Evolutionary conservation across 2,329 filamentous ascomycete genomes (phyloP).

Genomic region (Gremmenia infestans): DNA sequence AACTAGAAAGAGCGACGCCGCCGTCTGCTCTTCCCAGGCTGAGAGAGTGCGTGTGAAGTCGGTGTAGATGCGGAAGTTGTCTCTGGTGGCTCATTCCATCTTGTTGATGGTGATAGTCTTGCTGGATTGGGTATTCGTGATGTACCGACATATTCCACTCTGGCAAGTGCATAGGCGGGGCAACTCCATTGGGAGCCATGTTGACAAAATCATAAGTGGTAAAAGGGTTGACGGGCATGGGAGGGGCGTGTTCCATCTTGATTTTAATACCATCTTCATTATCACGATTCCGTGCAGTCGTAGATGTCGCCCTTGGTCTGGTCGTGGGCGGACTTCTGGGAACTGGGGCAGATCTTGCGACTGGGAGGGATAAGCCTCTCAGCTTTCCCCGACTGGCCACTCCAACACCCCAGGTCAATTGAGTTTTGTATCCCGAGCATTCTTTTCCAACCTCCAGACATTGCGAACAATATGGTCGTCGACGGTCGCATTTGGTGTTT

Average conservation of each 20-base stretch:
- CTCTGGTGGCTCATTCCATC: slow-evolving; percentile 24
- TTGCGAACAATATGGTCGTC: slow-evolving; percentile 89
- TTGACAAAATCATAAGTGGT: slow-evolving; percentile 37
- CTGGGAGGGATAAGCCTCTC: slow-evolving; percentile 73
- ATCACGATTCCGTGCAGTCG: slow-evolving; percentile 18
- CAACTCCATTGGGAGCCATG: slow-evolving; percentile 31
- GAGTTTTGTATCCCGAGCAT: slow-evolving; percentile 94
- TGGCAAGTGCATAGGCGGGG: slow-evolving; percentile 25
- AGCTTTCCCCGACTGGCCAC: slow-evolving; percentile 95
- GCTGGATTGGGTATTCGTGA: slow-evolving; percentile 26
- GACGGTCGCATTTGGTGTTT: slow-evolving; percentile 80
- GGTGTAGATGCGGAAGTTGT: slow-evolving; percentile 47
- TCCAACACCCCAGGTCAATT: slow-evolving; percentile 92
- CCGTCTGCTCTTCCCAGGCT: slow-evolving; percentile 36
- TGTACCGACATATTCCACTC: slow-evolving; percentile 30
- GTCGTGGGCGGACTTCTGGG: slow-evolving; percentile 31
- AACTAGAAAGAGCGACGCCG: slow-evolving; percentile 24
- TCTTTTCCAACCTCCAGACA: slow-evolving; percentile 89
- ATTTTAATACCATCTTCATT: slow-evolving; percentile 29
- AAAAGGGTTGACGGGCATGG: slow-evolving; percentile 24
- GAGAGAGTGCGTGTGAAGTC: slow-evolving; percentile 39
- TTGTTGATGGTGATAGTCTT: slow-evolving; percentile 16
- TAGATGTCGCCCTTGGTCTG: slow-evolving; percentile 26
- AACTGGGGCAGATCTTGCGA: slow-evolving; percentile 53
- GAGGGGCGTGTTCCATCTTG: slow-evolving; percentile 25